Percentiles rank a stretch among this genome's conserved stretches.
Conservation (phyloP, 768 basidiomycete species). For the Coprinopsis strossmayeri region DNA sequence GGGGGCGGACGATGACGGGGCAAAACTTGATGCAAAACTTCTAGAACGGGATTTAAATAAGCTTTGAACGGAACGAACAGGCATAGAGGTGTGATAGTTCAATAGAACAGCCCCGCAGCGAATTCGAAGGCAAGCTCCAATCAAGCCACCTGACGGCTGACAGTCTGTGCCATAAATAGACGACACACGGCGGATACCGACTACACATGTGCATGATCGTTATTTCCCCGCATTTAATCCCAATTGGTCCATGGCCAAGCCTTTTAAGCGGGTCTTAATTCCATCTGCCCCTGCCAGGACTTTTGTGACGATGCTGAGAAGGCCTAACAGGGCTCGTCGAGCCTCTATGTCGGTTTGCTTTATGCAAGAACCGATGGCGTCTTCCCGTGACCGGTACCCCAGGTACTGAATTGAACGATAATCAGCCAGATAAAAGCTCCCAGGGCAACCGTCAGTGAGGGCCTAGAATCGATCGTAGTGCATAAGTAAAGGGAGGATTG, state of each 20-base stretch:
- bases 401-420: too few species aligned
- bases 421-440: too few species aligned
- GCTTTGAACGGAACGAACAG: slow-evolving; percentile 5
- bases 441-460: too few species aligned
- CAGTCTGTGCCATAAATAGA: neutral
- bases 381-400: too few species aligned
- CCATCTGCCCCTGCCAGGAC: neutral
- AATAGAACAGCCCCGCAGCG: neutral
- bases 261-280: neutral
- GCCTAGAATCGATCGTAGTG: too few species aligned
- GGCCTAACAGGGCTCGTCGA: too few species aligned
- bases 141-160: neutral
- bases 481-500: too few species aligned
- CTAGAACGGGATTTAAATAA: slow-evolving; percentile 2
- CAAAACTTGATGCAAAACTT: neutral
- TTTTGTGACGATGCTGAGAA: neutral
- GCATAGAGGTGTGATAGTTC: neutral
- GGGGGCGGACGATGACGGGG: slow-evolving; percentile 1
- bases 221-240: slow-evolving; percentile 8
- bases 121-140: slow-evolving; percentile 3
- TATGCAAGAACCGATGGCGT: too few species aligned
- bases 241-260: neutral
- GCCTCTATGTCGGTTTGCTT: too few species aligned
- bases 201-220: neutral
- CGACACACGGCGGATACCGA: neutral